Evolutionary conservation across 371 early-diverging fungal genomes (phyloP), one percentile per base, ranked within the genome.

Genomic region (Mucor plumbeus): DNA sequence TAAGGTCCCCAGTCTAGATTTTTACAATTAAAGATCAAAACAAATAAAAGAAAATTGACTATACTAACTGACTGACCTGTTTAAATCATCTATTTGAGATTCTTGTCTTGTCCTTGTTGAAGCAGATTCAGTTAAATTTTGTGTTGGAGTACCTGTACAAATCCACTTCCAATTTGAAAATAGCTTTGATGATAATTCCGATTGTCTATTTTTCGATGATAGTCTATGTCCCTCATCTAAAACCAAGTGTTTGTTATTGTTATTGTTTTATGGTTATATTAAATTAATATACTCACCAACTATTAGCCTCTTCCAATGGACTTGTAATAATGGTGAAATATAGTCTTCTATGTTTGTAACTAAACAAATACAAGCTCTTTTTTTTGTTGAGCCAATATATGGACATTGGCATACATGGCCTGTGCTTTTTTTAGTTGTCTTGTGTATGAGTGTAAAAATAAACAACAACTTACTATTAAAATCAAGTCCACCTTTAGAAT

Each of bases 241-340:
- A 15, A 44, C 1, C 26, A 26, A 7, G 26, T 57, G 41, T 26
- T 38, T 64, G 71, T 73, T 59, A 43, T 40, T 60, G 4, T 41
- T 43, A 33, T 8, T 15, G 10, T 26, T 38, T 33, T 17, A 55
- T 41, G 63, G 55, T 33, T 33, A 55, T 26, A 63, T 41, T 55
- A 54, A 63, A 39, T 35, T 38, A 26, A 31, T 33, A 34, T 47
- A 44, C 9, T 34, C 26, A 73, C 93, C 94, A 13, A 91, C 88
- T 63, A 94, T 90, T 31, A 93, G 67, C 11, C 93, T 79, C 69
- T 90, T 87, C 89, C 92, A 92, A 35, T 88, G 90, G 3, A 92
- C 78, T 38, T 85, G 81, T 50, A 88, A 78, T 8, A 94, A 73
- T 7, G 94, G 91, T 0, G 92, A 91, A 31, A 80, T 66, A 57